A percentile compares a stretch with the other conserved stretches of the same genome.
Conservation (phyloP, 257 asterid species). For the Euphrasia confusa region DNA sequence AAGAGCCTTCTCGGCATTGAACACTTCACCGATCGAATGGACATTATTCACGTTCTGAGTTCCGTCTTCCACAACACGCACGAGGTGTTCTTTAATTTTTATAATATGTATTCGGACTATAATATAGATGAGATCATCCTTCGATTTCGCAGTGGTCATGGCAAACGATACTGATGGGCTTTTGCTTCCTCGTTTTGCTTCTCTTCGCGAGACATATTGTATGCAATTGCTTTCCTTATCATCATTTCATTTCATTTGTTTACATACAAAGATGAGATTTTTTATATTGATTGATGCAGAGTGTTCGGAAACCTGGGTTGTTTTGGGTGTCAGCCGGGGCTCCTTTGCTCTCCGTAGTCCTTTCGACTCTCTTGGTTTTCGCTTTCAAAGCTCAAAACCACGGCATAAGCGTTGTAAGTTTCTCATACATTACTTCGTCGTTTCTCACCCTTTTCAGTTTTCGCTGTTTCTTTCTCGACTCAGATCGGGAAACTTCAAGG, state of each 20-base stretch:
- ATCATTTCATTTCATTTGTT: not conserved
- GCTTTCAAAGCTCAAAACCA: conserved; percentile 59
- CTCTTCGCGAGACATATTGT: conserved; percentile 64
- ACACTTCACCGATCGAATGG: not conserved
- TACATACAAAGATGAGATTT: not conserved
- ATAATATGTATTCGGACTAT: not conserved
- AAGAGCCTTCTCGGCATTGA: conserved; percentile 5
- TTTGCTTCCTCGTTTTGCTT: conserved; percentile 60
- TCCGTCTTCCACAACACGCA: not conserved
- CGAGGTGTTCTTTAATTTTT: not conserved
- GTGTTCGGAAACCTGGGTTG: conserved; percentile 59
- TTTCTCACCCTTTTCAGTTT: no score
- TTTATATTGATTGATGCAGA: conserved; percentile 29
- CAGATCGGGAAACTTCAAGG: conserved; percentile 63
- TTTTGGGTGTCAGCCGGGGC: conserved; percentile 89
- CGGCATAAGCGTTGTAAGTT: conserved; percentile 64
- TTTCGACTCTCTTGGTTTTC: conserved; percentile 59
- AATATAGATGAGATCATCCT: not conserved
- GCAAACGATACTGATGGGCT: conserved; percentile 80
- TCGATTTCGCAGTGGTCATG: conserved; percentile 73
- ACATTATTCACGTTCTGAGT: not conserved
- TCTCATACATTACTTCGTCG: not conserved
- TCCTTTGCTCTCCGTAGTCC: conserved; percentile 57
- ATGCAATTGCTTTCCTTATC: conserved; percentile 19
- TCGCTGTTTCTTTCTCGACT: not conserved